A percentile compares a stretch with the other conserved stretches of the same genome.
Evolutionary conservation across 345 rosid species (phyloP).

Genomic region (Populus nigra): DNA sequence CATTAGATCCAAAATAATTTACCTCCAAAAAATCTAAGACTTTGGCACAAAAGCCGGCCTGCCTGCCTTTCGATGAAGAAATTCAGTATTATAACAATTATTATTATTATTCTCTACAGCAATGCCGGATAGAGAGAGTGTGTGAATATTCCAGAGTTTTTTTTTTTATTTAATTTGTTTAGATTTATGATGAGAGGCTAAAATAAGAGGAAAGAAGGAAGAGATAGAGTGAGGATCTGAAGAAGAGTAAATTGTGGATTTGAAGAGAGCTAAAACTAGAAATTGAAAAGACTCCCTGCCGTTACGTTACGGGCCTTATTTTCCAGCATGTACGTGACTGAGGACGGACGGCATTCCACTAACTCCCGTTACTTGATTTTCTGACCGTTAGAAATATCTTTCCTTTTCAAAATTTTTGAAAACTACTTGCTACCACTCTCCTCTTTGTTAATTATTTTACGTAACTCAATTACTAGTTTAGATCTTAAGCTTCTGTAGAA

Average conservation of each 20-base stretch:
- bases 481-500: background rate
- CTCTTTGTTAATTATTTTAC: background rate
- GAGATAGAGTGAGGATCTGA: background rate
- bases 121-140: conserved; percentile 23
- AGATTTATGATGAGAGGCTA: background rate
- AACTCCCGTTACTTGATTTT: conserved; percentile 23
- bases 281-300: conserved; percentile 14
- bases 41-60: background rate
- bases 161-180: background rate
- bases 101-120: conserved; percentile 6
- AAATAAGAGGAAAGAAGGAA: conserved; percentile 1
- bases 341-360: conserved; percentile 12
- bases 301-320: background rate
- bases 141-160: background rate
- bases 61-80: background rate
- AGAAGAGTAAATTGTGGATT: background rate
- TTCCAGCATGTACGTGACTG: background rate
- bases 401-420: conserved; percentile 17
- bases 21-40: background rate
- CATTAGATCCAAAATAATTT: background rate
- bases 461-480: too few species aligned
- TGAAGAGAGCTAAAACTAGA: conserved; percentile 4
- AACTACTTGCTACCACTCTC: background rate
- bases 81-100: background rate
- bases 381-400: conserved; percentile 37